Conservation (phyloP, 805 yeast genomes). For the Starmerella geochares region DNA sequence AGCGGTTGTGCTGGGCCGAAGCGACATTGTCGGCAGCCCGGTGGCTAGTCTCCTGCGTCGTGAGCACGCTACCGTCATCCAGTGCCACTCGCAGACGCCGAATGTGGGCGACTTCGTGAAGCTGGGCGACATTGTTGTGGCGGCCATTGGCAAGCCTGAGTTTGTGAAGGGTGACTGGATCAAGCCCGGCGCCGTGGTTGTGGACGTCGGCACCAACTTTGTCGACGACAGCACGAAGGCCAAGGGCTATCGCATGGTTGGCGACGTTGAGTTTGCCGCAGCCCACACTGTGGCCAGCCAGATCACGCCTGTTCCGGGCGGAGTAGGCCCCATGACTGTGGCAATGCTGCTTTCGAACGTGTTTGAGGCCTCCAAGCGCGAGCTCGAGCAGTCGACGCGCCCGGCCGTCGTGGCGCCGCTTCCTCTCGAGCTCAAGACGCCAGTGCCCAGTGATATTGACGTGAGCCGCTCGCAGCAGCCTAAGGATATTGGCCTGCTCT, state of each 20-base stretch:
- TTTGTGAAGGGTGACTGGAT: constrained; percentile 82
- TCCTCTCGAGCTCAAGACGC: constrained; percentile 44
- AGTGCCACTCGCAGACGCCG: constrained; percentile 64
- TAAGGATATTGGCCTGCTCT: constrained; percentile 64
- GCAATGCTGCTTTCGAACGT: constrained; percentile 88
- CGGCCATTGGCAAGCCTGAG: constrained; percentile 82
- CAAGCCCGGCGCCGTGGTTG: constrained; percentile 71
- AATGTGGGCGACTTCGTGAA: constrained; percentile 49
- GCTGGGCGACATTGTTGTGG: constrained; percentile 77
- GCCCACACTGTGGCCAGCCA: constrained; percentile 54
- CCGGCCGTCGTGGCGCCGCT: constrained; percentile 45
- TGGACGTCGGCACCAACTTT: constrained; percentile 93
- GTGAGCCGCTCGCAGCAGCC: constrained; percentile 85
- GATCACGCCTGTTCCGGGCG: constrained; percentile 97
- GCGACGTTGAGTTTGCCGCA: constrained; percentile 78
- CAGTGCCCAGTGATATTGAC: constrained; percentile 86
- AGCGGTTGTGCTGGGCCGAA: constrained; percentile 88
- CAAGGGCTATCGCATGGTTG: constrained; percentile 77
- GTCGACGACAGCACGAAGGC: constrained; percentile 63
- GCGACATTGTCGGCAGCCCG: constrained; percentile 94
- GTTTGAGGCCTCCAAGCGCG: constrained; percentile 59
- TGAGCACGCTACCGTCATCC: constrained; percentile 74
- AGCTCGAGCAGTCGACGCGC: constrained; percentile 31
- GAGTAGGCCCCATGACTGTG: constrained; percentile 99
- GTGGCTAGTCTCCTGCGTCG: constrained; percentile 73